Conservation (phyloP, 352 stramenopile genomes). For the Globisporangium recalcitrans region DNA sequence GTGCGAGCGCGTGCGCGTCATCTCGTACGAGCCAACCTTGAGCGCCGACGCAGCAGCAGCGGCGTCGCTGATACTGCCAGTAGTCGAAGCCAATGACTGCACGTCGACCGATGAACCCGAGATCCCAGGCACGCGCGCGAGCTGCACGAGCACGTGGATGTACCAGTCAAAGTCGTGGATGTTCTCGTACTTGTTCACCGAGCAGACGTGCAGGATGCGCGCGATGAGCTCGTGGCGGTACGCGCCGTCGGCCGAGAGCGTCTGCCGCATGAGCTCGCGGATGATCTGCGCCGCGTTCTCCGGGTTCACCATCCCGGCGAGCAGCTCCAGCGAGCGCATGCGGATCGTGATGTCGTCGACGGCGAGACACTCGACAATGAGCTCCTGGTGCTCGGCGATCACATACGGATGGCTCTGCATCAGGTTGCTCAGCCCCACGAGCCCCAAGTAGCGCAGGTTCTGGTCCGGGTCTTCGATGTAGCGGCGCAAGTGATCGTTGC, state of each 20-base stretch:
- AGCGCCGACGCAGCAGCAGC: conserved; percentile 31
- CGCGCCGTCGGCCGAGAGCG: conserved; percentile 88
- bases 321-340: conserved; percentile 94
- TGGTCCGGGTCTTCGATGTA: conserved; percentile 98
- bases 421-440: conserved; percentile 96
- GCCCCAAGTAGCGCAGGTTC: conserved; percentile 98
- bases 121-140: conserved; percentile 89
- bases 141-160: conserved; percentile 93
- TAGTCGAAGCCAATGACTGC: conserved; percentile 24
- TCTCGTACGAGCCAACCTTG: conserved; percentile 23
- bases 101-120: conserved; percentile 31
- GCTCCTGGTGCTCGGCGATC: conserved; percentile 91
- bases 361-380: conserved; percentile 95
- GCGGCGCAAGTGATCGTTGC: conserved; percentile 91
- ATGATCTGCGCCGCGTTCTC: conserved; percentile 97
- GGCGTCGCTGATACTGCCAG: conserved; percentile 14
- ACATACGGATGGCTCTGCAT: conserved; percentile 95
- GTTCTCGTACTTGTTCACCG: conserved; percentile 96
- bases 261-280: conserved; percentile 94
- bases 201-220: conserved; percentile 96
- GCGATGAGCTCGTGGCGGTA: conserved; percentile 95
- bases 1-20: conserved; percentile 38
- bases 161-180: conserved; percentile 99
- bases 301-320: conserved; percentile 94
- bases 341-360: conserved; percentile 99